Conservation (phyloP, 768 basidiomycete genomes). For the Lactarius hengduanensis region DNA sequence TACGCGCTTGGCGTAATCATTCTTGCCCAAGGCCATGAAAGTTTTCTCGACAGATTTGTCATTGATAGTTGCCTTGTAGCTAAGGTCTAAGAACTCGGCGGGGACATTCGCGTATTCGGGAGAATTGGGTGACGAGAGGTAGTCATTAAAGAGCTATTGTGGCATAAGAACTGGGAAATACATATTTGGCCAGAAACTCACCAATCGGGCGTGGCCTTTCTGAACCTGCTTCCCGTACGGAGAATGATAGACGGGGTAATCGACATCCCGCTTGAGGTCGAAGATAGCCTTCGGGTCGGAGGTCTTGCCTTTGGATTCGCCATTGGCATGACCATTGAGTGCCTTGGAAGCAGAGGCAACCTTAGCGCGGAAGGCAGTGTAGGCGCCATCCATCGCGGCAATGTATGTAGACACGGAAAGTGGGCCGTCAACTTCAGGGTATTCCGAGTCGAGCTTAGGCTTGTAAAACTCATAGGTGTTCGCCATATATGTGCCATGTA, state of each 20-base stretch:
- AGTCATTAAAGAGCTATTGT: conserved; percentile 74
- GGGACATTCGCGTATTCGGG: conserved; percentile 70
- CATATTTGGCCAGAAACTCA: conserved; percentile 32
- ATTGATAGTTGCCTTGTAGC: conserved; percentile 73
- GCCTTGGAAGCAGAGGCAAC: conserved; percentile 53
- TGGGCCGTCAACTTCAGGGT: conserved; percentile 96
- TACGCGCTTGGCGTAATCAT: conserved; percentile 70
- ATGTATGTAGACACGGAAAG: conserved; percentile 95
- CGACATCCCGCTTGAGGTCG: conserved; percentile 65
- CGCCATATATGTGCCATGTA: conserved; percentile 95
- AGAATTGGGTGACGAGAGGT: conserved; percentile 69
- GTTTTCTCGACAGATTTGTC: conserved; percentile 97
- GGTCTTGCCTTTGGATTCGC: conserved; percentile 39
- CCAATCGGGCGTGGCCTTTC: conserved; percentile 91
- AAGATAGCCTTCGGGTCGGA: conserved; percentile 47
- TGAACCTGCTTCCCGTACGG: conserved; percentile 99
- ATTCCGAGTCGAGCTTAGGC: conserved; percentile 91
- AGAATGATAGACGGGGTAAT: conserved; percentile 94
- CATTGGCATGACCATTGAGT: conserved; percentile 36
- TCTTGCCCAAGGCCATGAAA: conserved; percentile 76
- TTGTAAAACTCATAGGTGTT: conserved; percentile 99
- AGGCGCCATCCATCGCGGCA: conserved; percentile 88
- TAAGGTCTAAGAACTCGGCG: conserved; percentile 62
- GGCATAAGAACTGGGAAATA: neutral
- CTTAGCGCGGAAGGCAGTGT: conserved; percentile 82